Evolutionary conservation across 805 yeast genomes (phyloP).

Genomic region (Cyberlindnera maritima): DNA sequence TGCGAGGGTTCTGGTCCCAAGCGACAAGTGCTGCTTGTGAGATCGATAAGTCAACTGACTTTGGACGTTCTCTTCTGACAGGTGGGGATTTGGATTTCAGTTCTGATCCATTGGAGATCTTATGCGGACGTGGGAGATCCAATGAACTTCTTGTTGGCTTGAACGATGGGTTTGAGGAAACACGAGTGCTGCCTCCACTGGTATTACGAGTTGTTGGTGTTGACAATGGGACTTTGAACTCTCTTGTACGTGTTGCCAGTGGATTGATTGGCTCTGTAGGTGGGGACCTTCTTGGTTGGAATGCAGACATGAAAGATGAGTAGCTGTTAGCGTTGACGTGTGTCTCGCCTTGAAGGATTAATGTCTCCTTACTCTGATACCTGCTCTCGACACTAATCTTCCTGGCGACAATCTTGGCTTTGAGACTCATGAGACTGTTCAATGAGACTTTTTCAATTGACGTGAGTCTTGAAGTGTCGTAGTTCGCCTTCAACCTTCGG

Average conservation of each 20-base stretch:
- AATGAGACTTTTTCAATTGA: constrained; percentile 17
- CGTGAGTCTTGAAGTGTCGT: constrained; percentile 4
- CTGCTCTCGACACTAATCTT: constrained; percentile 15
- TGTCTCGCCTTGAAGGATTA: constrained; percentile 14
- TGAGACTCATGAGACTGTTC: constrained; percentile 19
- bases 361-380: constrained; percentile 9
- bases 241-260: background rate
- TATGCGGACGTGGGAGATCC: constrained; percentile 19
- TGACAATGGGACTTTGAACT: constrained; percentile 15
- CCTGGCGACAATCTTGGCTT: constrained; percentile 18
- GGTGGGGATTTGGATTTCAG: constrained; percentile 10
- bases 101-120: constrained; percentile 1
- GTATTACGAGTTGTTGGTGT: background rate
- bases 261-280: background rate
- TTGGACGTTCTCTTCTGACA: constrained; percentile 21
- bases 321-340: constrained; percentile 22
- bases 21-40: constrained; percentile 27
- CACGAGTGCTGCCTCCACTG: background rate
- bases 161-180: constrained; percentile 2
- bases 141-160: constrained; percentile 12
- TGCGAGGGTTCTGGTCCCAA: constrained; percentile 24
- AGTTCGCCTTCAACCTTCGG: background rate
- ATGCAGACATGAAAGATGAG: constrained; percentile 27
- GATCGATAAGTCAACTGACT: constrained; percentile 25
- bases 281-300: constrained; percentile 8